Conservation (phyloP, 768 basidiomycete genomes). For the Trametopsis cervina region DNA sequence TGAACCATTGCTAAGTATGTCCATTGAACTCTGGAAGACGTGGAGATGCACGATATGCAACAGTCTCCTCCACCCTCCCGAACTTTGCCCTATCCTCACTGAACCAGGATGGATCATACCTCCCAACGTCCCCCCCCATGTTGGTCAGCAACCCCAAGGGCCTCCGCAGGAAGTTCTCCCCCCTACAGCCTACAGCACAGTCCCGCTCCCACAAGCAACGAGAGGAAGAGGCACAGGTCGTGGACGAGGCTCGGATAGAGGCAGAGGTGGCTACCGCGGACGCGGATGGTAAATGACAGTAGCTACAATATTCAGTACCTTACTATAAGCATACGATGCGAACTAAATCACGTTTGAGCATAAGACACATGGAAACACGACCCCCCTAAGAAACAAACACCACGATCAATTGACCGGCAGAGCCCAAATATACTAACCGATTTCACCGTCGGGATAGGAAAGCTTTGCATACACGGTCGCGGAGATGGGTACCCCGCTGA, state of each 20-base stretch:
- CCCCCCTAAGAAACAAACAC: neutral
- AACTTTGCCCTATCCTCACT: neutral
- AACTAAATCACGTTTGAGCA: neutral
- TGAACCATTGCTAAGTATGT: neutral
- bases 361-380: no score
- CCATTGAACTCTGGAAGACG: neutral
- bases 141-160: neutral
- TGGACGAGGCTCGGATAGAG: neutral
- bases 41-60: neutral
- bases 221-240: neutral
- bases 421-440: neutral
- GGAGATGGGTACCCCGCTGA: no score
- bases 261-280: no score
- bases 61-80: neutral
- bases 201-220: neutral
- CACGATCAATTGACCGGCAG: neutral
- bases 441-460: neutral
- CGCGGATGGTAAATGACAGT: neutral
- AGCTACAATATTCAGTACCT: no score
- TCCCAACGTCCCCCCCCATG: no score
- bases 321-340: neutral
- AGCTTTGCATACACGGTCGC: neutral
- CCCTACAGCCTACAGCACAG: neutral
- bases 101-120: neutral
- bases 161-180: no score